Percentiles rank a stretch among this genome's conserved stretches.
phyloP scores from a whole-genome alignment of 768 basidiomycete species.

The Lactarius sp. region DNA sequence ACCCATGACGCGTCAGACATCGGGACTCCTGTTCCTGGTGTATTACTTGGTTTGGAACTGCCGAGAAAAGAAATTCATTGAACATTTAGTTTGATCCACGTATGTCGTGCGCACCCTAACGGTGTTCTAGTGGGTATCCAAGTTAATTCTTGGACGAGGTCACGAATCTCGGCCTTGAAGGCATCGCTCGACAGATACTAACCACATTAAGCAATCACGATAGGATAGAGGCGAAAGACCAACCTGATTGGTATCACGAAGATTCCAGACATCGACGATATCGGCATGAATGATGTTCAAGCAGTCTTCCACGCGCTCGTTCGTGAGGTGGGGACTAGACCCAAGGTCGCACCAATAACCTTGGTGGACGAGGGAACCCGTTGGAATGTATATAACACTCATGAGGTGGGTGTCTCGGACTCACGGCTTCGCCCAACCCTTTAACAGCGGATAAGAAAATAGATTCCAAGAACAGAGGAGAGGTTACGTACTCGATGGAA shows the following conservation, averaged over 20 bases:
- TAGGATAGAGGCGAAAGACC: neutral
- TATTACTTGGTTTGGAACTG: neutral
- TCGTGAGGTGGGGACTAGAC: neutral
- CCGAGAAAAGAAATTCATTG: neutral
- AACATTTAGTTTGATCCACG: neutral
- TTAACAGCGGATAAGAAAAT: neutral
- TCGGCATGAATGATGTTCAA: slow-evolving; percentile 2
- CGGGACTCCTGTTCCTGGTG: neutral
- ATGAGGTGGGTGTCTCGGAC: neutral
- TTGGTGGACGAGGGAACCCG: neutral
- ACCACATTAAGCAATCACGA: neutral
- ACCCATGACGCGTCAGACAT: neutral
- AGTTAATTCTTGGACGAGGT: slow-evolving; percentile 5
- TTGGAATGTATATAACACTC: neutral
- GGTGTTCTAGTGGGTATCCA: neutral
- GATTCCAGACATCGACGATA: slow-evolving; percentile 8
- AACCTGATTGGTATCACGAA: neutral
- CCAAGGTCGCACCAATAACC: slow-evolving; percentile 10
- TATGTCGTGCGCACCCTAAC: neutral
- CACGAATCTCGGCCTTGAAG: slow-evolving; percentile 1
- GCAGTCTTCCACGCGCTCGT: neutral
- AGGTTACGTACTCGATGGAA: slow-evolving; percentile 4
- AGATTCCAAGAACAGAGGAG: neutral
- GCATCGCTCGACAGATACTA: slow-evolving; percentile 5
- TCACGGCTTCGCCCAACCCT: slow-evolving; percentile 14